Evolutionary conservation across 2,329 filamentous ascomycete species (phyloP).

Genomic region (Paracamarosporium sp.): DNA sequence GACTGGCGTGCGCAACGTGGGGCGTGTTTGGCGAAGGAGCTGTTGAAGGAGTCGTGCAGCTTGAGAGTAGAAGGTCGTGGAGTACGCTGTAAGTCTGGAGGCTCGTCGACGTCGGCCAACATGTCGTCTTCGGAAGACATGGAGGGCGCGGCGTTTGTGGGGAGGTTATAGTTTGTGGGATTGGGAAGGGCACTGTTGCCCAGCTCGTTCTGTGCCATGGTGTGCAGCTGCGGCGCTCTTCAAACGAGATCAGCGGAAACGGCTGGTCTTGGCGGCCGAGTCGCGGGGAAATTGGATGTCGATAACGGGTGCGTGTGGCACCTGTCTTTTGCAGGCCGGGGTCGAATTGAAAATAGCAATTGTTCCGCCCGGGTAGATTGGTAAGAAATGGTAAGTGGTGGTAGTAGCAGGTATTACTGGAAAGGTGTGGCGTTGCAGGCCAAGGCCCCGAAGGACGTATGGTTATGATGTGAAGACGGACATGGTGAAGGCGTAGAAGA

Average conservation of each 20-base stretch:
- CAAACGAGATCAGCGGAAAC: background rate
- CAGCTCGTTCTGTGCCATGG: slow-evolving; percentile 44
- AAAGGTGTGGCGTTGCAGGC: slow-evolving; percentile 20
- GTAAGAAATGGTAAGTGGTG: background rate
- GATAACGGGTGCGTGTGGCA: too few relatives aligned
- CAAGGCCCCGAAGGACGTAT: slow-evolving; percentile 44
- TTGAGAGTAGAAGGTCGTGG: slow-evolving; percentile 47
- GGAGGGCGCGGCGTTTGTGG: slow-evolving; percentile 30
- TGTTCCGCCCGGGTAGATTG: background rate
- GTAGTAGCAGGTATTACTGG: slow-evolving; percentile 11
- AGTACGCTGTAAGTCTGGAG: slow-evolving; percentile 73
- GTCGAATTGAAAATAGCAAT: background rate
- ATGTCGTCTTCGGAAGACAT: slow-evolving; percentile 65
- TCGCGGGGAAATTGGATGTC: background rate
- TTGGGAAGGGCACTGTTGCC: slow-evolving; percentile 38
- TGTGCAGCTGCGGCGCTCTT: slow-evolving; percentile 1
- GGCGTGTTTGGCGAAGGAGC: slow-evolving; percentile 56
- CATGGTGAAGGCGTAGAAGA: slow-evolving; percentile 36
- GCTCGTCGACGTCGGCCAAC: slow-evolving; percentile 82
- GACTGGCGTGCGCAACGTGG: slow-evolving; percentile 66
- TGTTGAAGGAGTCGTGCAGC: slow-evolving; percentile 46
- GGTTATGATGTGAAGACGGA: slow-evolving; percentile 46
- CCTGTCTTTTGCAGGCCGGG: background rate
- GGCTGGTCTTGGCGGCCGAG: background rate
- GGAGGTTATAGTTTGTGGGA: slow-evolving; percentile 27